phyloP scores from a whole-genome alignment of 768 basidiomycete species.

The Multifurca ochricompacta region DNA sequence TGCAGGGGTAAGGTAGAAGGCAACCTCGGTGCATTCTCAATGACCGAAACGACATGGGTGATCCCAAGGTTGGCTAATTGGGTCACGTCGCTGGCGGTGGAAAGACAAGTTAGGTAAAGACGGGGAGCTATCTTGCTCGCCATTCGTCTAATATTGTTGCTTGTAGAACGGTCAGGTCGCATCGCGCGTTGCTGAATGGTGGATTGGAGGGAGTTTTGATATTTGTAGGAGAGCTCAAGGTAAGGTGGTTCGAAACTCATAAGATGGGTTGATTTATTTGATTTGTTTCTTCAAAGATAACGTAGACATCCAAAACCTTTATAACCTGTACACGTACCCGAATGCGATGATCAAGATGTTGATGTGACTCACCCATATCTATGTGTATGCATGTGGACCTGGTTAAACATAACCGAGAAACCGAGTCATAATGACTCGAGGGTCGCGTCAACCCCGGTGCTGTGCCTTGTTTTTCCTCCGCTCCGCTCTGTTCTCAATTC shows the following conservation, averaged over 20 bases:
- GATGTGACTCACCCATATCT: too few relatives aligned
- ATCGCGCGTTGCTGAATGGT: not conserved
- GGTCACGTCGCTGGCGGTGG: constrained; percentile 43
- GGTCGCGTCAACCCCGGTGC: too few relatives aligned
- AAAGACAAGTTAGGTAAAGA: constrained; percentile 58
- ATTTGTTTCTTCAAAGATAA: too few relatives aligned
- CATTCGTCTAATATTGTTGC: constrained; percentile 8
- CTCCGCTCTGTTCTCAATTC: too few relatives aligned
- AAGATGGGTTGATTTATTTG: not conserved
- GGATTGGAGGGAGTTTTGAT: not conserved
- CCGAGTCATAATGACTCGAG: constrained; percentile 1
- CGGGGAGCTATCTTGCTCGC: constrained; percentile 35
- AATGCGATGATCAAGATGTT: too few relatives aligned
- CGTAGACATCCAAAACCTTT: too few relatives aligned
- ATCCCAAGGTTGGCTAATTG: constrained; percentile 51
- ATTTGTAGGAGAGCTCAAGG: not conserved
- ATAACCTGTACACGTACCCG: too few relatives aligned
- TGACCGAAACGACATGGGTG: constrained; percentile 63
- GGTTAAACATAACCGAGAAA: too few relatives aligned
- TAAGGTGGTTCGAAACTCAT: not conserved
- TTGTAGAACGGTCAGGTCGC: not conserved
- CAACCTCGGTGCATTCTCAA: constrained; percentile 44
- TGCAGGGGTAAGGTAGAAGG: constrained; percentile 34
- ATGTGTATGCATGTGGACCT: too few relatives aligned
- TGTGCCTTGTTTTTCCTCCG: too few relatives aligned